Evolutionary conservation across 2,329 filamentous ascomycete species (phyloP), one percentile per base, ranked within the genome.

Genomic region (Clarireedia monteithiana): DNA sequence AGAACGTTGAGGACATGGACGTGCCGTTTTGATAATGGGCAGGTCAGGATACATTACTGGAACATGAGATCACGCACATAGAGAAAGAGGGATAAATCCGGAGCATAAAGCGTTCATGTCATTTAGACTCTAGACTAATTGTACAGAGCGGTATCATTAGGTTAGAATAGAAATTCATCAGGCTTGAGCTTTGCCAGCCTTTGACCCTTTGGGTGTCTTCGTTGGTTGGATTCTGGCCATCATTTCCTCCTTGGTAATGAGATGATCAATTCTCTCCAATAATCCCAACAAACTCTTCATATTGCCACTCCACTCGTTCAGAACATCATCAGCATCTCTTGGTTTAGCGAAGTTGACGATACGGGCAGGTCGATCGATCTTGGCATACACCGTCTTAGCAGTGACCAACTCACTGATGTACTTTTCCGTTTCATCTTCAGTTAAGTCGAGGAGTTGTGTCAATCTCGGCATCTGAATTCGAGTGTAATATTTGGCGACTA

Each of bases 171-270:
- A 40, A 47, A 51, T 49, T 56, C 52, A 38, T 51, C 34, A 48
- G 20, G 23, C 38, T 23, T 72, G 68, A 26, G 63, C 65, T 59
- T 71, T 69, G 58, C 70, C 71, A 50, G 73, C 74, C 59, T 69
- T 66, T n/a, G 59, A 58, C 14, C 59, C 57, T 59, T 68, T 68
- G 14, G 64, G 47, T 48, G 59, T 45, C 54, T 68, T 67, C 5
- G 62, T 77, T 5, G 89, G 89, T 72, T 94, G 86, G 67, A 99
- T 97, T 58, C 91, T 82, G 42, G 94, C 94, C 94, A 99, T 99
- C 94, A 99, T 99, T 79, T 99, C 94, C 75, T 99, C 94, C 80
- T 97, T 97, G 55, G 95, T 99, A 68, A 99, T 99, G 67, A 99
- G 79, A 72, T 99, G 94, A 70, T 99, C 94, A 59, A 99, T 95